Evolutionary conservation across 176 grass and related monocot species (phyloP), one percentile per base, ranked within the genome.

Genomic region (Saccharum spontaneum): DNA sequence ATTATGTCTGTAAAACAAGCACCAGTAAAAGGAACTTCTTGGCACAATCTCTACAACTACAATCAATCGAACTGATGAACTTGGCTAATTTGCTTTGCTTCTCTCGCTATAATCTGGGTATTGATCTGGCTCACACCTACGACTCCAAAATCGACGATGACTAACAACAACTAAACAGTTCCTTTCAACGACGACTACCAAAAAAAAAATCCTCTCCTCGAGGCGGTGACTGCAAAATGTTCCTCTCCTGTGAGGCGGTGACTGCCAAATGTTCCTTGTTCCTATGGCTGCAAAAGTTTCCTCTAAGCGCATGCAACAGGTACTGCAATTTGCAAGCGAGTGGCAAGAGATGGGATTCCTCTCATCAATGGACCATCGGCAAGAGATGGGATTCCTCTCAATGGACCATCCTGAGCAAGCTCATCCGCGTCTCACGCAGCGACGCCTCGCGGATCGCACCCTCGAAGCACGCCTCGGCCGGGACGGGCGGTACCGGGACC

Each of bases 371-470:
- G 31, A 83, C 86, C 81, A 88, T 84, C 43, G 28, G 62, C 26
- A 66, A 66, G 12, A 31, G 8, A 69, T 38, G 34, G 17, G 36
- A 11, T 10, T 17, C 44, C 73, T 65, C 69, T 87, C 75, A 88
- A 18, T 83, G 81, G 31, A 83, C 86, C 86, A 88, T 84, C 43
- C 86, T 73, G n/a, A 34, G 65, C 65, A 88, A 16, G 12, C 24
- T 78, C 41, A 64, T 5, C 37, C 67, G 55, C 75, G 49, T 28
- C 73, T 39, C 76, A 41, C 65, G 20, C 40, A 84, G 23, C 55
- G 74, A 77, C 41, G 55, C 48, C 33, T 13, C 63, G 24, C 54
- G 75, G 80, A 84, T 84, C 34, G 49, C 34, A 18, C 20, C 55
- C 74, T 83, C 74, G 54, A 78, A 88, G 80, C 74, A 88, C 17